Base-by-base conservation (phyloP, 768 basidiomycete genomes). In the Hydnomerulius pinastri region DNA sequence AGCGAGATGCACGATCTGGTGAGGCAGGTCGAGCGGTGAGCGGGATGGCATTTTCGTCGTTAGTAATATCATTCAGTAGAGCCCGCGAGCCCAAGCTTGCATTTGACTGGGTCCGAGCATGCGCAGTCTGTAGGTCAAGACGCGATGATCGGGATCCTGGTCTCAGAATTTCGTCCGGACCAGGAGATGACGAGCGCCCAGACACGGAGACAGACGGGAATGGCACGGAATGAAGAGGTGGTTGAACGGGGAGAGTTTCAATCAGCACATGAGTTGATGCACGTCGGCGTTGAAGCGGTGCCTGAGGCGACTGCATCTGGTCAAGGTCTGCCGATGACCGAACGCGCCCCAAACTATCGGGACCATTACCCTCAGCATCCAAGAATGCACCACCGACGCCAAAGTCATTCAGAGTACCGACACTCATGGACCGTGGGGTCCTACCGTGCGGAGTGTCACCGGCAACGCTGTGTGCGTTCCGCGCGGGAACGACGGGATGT, bases 401-500 rank as follows among this genome's bases (percentile, higher is more conserved):
- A 43, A 78, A 75, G 41, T 78, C 73, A 32, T 83, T 84, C 41
- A 85, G 62, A 48, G 81, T 73, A 2, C 86, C 86, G 48, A 85
- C 71, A 61, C 88, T 92, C 72, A 83, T 75, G 17, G 88, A 81
- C 48, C 86, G 77, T 15, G 79, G 69, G 20, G 74, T 75, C 37
- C 78, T 73, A 48, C 73, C 65, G 15, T 71, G 68, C 12, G 68
- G 48, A 24, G 67, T 58, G 23, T 78, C 76, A 46, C 73, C 68
- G 21, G 71, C 74, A 33, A 76, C 72, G 17, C 77, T 73, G 23
- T 71, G 71, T 35, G 74, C 76, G 46, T 74, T 68, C 37, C 71
- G 73, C n/a, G 74, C 33, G 66, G 67, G 39, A 9, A 5, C 13
- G 69, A 60, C 49, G 61, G 71, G 57, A 62, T 77, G 65, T 55